These are phyloP conservation scores for Phytophthora sp. DNA, from an alignment of 352 stramenopile species.

Conservation along the genomic window DNA sequence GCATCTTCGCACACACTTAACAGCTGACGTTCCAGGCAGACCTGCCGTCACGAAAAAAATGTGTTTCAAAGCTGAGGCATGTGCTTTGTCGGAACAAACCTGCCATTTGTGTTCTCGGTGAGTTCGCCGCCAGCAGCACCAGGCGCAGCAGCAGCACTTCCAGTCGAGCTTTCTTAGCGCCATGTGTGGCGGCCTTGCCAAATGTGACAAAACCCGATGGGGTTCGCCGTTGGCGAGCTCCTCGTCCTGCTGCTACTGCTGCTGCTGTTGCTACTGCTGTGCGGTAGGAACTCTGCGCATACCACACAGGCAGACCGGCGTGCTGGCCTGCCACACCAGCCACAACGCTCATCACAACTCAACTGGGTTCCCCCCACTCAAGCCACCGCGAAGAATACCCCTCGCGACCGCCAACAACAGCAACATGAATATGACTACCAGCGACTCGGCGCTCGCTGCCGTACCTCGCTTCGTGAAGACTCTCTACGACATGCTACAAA, in stretches of 20 bases:
- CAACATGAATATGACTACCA: neutral
- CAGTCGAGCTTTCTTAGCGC: slow-evolving; percentile 8
- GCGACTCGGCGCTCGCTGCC: neutral
- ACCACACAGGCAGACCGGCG: no score
- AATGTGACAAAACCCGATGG: neutral
- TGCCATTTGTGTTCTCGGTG: slow-evolving; percentile 9
- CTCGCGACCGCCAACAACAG: neutral
- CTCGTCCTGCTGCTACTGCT: neutral
- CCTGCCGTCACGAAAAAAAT: no score
- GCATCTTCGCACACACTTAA: no score
- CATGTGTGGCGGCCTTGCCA: no score
- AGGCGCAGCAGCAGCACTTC: neutral
- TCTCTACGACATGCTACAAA: slow-evolving; percentile 63
- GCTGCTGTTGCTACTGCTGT: neutral
- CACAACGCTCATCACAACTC: slow-evolving; percentile 16
- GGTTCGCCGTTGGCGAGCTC: slow-evolving; percentile 1
- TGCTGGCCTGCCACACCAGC: no score
- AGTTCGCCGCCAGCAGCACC: neutral
- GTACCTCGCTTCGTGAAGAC: slow-evolving; percentile 53
- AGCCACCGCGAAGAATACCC: neutral
- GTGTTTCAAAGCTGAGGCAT: neutral
- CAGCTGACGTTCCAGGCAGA: no score
- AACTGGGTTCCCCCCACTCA: slow-evolving; percentile 8
- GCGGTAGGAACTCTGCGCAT: neutral
- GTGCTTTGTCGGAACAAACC: slow-evolving; percentile 6